A percentile compares a stretch with the other conserved stretches of the same genome.
Conservation (phyloP, 2,329 filamentous ascomycete species). For the Pseudocercospora fuligena region DNA sequence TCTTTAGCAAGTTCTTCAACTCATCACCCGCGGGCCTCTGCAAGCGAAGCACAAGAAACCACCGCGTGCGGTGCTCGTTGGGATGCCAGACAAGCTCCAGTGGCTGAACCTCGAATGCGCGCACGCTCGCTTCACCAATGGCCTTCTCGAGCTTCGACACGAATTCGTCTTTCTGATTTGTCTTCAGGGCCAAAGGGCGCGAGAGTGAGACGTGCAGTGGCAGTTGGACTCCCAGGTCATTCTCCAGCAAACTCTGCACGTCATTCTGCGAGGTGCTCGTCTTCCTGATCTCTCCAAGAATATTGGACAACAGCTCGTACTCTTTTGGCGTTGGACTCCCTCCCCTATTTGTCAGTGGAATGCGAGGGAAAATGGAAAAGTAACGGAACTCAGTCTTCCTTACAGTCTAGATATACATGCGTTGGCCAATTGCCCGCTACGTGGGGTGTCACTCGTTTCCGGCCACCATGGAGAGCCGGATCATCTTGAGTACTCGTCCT, state of each 20-base stretch:
- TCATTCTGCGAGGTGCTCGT: neutral
- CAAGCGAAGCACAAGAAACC: slow-evolving; percentile 80
- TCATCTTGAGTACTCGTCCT: slow-evolving; percentile 80
- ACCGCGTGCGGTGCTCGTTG: slow-evolving; percentile 71
- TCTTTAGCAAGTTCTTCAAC: slow-evolving; percentile 60
- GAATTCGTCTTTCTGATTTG: slow-evolving; percentile 73
- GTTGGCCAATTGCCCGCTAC: slow-evolving; percentile 89
- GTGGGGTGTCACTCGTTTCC: slow-evolving; percentile 81
- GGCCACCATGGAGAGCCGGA: slow-evolving; percentile 81
- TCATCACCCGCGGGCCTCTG: slow-evolving; percentile 41
- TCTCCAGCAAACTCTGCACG: slow-evolving; percentile 73
- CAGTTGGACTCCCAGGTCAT: slow-evolving; percentile 74
- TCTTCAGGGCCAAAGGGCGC: slow-evolving; percentile 74
- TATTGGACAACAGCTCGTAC: slow-evolving; percentile 42
- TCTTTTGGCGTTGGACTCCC: slow-evolving; percentile 61
- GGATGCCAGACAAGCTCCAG: slow-evolving; percentile 65
- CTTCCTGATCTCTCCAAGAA: slow-evolving; percentile 46
- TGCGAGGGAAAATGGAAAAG: neutral
- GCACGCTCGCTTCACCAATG: slow-evolving; percentile 50
- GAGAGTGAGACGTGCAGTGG: slow-evolving; percentile 93
- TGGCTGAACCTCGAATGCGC: slow-evolving; percentile 52
- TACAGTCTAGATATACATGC: slow-evolving; percentile 93
- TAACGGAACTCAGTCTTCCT: slow-evolving; percentile 43
- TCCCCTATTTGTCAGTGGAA: slow-evolving; percentile 39
- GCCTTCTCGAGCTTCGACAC: slow-evolving; percentile 57